Evolutionary conservation across 2,329 filamentous ascomycete species (phyloP).

Genomic region (Cordyceps cicadae): DNA sequence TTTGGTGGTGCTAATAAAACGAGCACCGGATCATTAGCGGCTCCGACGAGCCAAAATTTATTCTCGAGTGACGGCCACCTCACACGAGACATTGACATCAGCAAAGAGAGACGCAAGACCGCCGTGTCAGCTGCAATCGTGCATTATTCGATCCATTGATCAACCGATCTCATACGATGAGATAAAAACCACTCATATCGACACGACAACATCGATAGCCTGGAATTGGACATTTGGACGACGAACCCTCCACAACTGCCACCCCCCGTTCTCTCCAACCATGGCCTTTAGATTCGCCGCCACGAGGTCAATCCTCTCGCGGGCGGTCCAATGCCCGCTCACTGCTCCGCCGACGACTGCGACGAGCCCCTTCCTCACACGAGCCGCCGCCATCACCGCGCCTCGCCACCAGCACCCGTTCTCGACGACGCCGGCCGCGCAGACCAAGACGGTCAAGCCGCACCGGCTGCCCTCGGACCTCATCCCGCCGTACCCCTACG

Average conservation of each 20-base stretch:
- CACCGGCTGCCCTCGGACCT: conserved; percentile 38
- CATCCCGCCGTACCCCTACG: conserved; percentile 66
- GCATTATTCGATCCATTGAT: neutral
- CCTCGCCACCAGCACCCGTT: conserved; percentile 21
- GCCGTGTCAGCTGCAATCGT: neutral
- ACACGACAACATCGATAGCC: neutral
- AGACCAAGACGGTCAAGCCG: conserved; percentile 34
- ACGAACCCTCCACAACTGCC: neutral
- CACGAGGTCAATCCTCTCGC: conserved; percentile 8
- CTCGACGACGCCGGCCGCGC: conserved; percentile 27
- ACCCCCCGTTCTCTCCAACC: neutral
- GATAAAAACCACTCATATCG: neutral
- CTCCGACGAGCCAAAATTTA: conserved; percentile 11
- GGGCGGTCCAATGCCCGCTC: neutral
- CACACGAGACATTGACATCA: neutral
- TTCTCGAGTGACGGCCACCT: neutral
- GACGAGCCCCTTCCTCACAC: neutral
- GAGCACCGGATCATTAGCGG: conserved; percentile 9
- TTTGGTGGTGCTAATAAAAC: neutral
- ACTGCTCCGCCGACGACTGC: neutral
- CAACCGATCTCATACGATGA: neutral
- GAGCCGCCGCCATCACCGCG: neutral
- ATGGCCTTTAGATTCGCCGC: conserved; percentile 9
- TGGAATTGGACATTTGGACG: neutral
- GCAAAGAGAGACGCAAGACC: neutral